Conservation (phyloP, 73 alveolate species). For the Paramecium sonneborni region DNA sequence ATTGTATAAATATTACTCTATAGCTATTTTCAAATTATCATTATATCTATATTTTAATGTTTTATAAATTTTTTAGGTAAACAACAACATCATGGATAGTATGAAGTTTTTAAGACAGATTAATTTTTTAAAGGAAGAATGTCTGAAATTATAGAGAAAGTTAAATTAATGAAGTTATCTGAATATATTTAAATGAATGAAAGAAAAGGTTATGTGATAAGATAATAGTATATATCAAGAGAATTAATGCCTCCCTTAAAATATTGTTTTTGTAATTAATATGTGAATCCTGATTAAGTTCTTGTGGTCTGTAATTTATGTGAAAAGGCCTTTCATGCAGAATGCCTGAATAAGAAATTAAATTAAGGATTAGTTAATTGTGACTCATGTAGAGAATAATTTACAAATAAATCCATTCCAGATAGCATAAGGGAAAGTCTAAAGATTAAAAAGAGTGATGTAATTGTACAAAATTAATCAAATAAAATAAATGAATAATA, state of each 20-base stretch:
- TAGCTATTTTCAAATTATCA: not conserved
- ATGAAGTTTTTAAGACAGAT: slow-evolving; percentile 42
- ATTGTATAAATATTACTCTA: not conserved
- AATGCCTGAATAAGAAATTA: not conserved
- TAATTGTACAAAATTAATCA: not conserved
- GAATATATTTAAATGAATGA: not conserved
- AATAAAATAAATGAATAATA: not conserved
- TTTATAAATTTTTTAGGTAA: slow-evolving; percentile 24
- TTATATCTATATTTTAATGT: not conserved
- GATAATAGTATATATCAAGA: not conserved
- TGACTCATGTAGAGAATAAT: not conserved
- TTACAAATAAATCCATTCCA: not conserved
- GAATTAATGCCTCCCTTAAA: not conserved
- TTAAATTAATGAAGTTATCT: not conserved
- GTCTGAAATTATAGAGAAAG: not conserved
- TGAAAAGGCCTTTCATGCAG: not conserved
- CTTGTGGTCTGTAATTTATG: not conserved
- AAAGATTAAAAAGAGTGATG: no score
- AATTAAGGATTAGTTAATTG: not conserved
- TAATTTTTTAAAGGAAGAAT: not conserved
- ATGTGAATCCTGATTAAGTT: not conserved
- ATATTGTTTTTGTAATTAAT: not conserved
- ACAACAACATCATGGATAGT: slow-evolving; percentile 12
- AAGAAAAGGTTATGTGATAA: not conserved
- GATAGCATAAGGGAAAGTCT: not conserved